Percentiles rank a stretch among this genome's conserved stretches.
Conservation (phyloP, 345 rosid genomes). For the Aurinia saxatilis region DNA sequence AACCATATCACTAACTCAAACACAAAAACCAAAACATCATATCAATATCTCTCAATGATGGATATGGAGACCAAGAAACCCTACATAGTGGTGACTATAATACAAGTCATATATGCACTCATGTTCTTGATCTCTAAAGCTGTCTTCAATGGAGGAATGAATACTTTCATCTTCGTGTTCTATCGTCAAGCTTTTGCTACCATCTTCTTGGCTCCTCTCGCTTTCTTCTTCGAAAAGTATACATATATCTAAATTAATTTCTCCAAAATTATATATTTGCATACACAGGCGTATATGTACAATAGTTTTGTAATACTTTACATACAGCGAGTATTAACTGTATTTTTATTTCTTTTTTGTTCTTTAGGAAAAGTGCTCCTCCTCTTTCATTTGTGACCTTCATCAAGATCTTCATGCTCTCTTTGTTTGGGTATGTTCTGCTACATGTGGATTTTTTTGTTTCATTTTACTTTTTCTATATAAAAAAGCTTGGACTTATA, state of each 20-base stretch:
- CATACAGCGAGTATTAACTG: neutral
- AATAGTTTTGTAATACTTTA: neutral
- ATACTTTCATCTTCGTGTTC: conserved; percentile 72
- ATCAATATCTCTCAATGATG: neutral
- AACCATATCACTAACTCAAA: neutral
- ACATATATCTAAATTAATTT: neutral
- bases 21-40: neutral
- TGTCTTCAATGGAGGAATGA: conserved; percentile 80
- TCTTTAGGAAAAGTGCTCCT: conserved; percentile 62
- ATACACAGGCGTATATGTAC: neutral
- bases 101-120: conserved; percentile 69
- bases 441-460: neutral
- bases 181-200: conserved; percentile 82
- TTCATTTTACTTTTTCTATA: neutral
- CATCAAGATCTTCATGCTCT: conserved; percentile 71
- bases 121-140: conserved; percentile 96
- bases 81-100: conserved; percentile 39
- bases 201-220: conserved; percentile 62
- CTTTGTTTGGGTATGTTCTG: conserved; percentile 55
- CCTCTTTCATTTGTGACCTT: conserved; percentile 53
- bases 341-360: neutral
- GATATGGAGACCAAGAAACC: conserved; percentile 51
- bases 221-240: conserved; percentile 65
- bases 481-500: neutral
- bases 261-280: neutral